Evolutionary conservation across 768 basidiomycete genomes (phyloP), one percentile per base, ranked within the genome.

Genomic region (Russula ochroleuca): DNA sequence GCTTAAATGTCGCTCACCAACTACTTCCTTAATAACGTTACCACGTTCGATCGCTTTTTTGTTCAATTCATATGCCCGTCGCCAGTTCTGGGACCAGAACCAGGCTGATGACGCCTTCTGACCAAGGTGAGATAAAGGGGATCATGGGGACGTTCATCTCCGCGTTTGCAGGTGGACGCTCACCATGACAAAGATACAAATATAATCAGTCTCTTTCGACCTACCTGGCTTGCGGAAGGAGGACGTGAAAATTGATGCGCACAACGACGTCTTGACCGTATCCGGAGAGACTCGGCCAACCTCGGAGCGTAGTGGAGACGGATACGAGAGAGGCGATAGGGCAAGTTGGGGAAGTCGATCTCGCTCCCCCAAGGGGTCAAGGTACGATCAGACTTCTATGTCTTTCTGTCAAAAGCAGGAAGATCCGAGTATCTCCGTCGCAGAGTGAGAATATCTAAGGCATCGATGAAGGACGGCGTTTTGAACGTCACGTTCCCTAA

Each of bases 231-330:
- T 35, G 47, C 23, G 8, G 40, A 45, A 58, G 37, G 10, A 50
- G 21, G n/a, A n/a, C 13, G 35, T 63, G 49, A 21, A 17, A 55
- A 57, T 28, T 38, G 8, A 61, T 23, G 38, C 54, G 51, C 38
- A 52, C 28, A 23, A 63, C n/a, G 19, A 63, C 21, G 23, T 59
- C 6, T 6, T 45, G 57, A n/a, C n/a, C n/a, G n/a, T n/a, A n/a
- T n/a, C n/a, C n/a, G n/a, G n/a, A n/a, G n/a, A n/a, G 50, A 35
- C 25, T 10, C 31, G 49, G 47, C 41, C 33, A 3, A 21, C 9
- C 19, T 19, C 23, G 41, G 55, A 45, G 28, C 11, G 31, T 6
- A 43, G 25, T 6, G n/a, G 10, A 45, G 43, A 48, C 2, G n/a
- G 14, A 25, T 48, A 37, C 14, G 40, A 28, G 50, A 43, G 28